Evolutionary conservation across 2,329 filamentous ascomycete species (phyloP), one percentile per base, ranked within the genome.

Genomic region (Fusarium transvaalense): DNA sequence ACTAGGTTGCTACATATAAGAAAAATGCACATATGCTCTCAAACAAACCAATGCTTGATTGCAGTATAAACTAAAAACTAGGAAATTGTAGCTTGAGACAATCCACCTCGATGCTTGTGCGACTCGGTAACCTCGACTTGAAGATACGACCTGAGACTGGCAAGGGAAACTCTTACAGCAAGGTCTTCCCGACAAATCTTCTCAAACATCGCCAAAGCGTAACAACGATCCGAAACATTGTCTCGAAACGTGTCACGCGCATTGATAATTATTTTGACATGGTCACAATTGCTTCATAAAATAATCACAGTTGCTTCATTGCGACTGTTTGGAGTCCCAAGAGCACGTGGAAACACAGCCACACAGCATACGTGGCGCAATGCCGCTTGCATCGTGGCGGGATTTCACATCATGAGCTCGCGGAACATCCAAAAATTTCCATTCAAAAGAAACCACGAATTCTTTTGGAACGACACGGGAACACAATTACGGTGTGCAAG

Each of bases 371-470:
- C 19, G 46, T 43, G 53, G 61, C 61, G 42, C 7, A n/a, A 34
- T 3, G 19, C 14, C 21, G 32, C 23, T 19, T 34, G 17, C n/a
- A 51, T 53, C 46, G 69, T 75, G 72, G 72, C 72, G 71, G 54
- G 34, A 23, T 63, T 67, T 68, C 64, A 55, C 67, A 73, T 74
- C 72, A 74, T 63, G 60, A 68, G 51, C 43, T 58, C 32, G 31
- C 35, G 27, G 25, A 46, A 45, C 50, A 17, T 47, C 50, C 61
- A 45, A 60, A 72, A 69, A 64, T 66, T 64, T 59, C 50, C 32
- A 25, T 45, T 59, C 27, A 42, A 54, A 47, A 51, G 58, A 68
- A 51, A 38, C 34, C 6, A 39, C 35, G 25, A 29, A 51, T 39
- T 51, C 32, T 38, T 51, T 29, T 34, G 39, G 23, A 56, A 66